Percentiles rank a stretch among this genome's conserved stretches.
These are phyloP conservation scores for Exserohilum rostratum DNA, from an alignment of 2,329 filamentous ascomycete genomes.

Conservation along the genomic window DNA sequence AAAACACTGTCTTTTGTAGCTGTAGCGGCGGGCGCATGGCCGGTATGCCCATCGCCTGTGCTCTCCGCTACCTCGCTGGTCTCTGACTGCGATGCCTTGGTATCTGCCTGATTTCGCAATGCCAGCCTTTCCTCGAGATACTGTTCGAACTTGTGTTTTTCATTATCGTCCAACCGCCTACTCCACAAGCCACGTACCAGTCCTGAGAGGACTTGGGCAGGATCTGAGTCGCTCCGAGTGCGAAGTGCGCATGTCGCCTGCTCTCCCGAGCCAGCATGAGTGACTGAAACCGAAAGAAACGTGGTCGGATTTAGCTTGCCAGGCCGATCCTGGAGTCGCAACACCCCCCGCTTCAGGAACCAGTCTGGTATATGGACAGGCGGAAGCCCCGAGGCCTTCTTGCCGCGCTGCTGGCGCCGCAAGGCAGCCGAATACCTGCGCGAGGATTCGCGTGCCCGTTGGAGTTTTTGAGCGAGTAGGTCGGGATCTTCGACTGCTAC, in stretches of 20 bases:
- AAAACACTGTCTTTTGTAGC: constrained; percentile 8
- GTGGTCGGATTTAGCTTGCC: constrained; percentile 14
- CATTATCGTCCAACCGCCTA: constrained; percentile 27
- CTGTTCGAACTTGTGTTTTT: constrained; percentile 29
- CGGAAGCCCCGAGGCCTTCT: constrained; percentile 42
- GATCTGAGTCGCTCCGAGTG: constrained; percentile 23
- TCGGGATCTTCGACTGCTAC: constrained; percentile 40
- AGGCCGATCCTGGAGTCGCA: constrained; percentile 43
- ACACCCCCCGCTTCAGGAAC: constrained; percentile 63
- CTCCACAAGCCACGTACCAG: constrained; percentile 34
- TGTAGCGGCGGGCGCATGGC: neutral
- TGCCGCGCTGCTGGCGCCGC: constrained; percentile 41
- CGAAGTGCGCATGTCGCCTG: constrained; percentile 32
- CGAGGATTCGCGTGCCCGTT: constrained; percentile 42
- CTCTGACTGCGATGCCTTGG: constrained; percentile 1
- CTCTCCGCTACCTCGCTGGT: constrained; percentile 10
- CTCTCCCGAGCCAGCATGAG: constrained; percentile 32
- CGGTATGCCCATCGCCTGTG: constrained; percentile 4
- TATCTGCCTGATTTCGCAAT: constrained; percentile 5
- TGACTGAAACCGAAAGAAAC: constrained; percentile 31
- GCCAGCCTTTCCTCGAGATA: constrained; percentile 25
- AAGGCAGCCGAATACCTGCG: constrained; percentile 44
- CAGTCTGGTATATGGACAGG: constrained; percentile 60
- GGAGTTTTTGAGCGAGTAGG: constrained; percentile 45
- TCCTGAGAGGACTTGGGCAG: constrained; percentile 30